phyloP scores from a whole-genome alignment of 768 basidiomycete genomes.

The Termitomyces sp. region DNA sequence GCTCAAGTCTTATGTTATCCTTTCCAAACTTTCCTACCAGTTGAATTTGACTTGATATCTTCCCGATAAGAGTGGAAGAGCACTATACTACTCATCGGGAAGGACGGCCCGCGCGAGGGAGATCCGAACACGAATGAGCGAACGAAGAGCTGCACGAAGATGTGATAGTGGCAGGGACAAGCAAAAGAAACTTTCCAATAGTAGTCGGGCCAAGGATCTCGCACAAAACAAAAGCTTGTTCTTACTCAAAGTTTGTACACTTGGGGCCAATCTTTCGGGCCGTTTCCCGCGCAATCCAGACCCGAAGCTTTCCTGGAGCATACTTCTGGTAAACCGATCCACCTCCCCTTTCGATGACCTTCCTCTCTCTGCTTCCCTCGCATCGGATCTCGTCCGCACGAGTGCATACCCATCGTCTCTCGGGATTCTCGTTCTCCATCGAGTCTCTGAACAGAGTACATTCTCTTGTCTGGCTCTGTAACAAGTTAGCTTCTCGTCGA shows the following conservation, averaged over 20 bases:
- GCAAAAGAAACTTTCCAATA: background rate
- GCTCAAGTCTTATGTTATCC: background rate
- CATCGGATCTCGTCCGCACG: conserved; percentile 7
- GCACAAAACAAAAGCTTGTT: conserved; percentile 6
- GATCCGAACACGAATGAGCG: background rate
- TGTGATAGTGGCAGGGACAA: background rate
- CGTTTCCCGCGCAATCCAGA: background rate
- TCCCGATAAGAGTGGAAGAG: too few relatives aligned
- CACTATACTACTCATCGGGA: background rate
- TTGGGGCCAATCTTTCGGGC: background rate
- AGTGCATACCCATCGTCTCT: background rate
- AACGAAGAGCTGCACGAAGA: background rate
- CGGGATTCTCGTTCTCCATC: conserved; percentile 1
- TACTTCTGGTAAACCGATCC: background rate
- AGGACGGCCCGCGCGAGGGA: background rate
- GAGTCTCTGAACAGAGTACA: background rate
- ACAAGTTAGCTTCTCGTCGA: conserved; percentile 8
- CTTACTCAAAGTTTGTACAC: background rate
- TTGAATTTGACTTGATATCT: too few relatives aligned
- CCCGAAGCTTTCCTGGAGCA: background rate
- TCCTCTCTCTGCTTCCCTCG: background rate
- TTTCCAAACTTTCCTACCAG: too few relatives aligned
- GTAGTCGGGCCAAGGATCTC: background rate
- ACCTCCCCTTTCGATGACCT: background rate
- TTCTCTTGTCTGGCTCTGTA: background rate